Percentiles rank a stretch among this genome's conserved stretches.
These are phyloP conservation scores for Kodamaea fukazawae DNA, from an alignment of 805 yeast species.

Conservation along the genomic window DNA sequence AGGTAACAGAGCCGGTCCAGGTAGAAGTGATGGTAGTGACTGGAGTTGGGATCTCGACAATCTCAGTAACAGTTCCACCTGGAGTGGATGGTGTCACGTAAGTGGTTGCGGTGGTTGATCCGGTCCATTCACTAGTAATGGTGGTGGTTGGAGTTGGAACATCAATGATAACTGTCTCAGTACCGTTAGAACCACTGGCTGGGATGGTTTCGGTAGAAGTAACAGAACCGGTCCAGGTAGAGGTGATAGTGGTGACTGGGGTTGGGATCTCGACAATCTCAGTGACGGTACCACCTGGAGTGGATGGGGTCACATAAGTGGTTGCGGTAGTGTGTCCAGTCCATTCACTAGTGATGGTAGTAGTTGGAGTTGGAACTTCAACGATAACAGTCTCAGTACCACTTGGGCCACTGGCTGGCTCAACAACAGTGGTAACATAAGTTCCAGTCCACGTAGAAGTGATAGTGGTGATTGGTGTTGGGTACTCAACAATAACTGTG, in stretches of 20 bases:
- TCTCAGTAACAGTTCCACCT: conserved; percentile 21
- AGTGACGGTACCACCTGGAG: conserved; percentile 18
- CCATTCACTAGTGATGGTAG: conserved; percentile 11
- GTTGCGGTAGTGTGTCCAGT: conserved; percentile 7
- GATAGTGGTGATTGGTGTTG: conserved; percentile 10
- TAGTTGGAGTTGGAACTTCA: conserved; percentile 13
- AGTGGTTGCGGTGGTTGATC: conserved; percentile 5
- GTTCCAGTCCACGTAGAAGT: conserved; percentile 13
- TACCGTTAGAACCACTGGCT: conserved; percentile 9
- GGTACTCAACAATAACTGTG: conserved; percentile 15
- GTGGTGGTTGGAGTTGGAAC: conserved; percentile 13
- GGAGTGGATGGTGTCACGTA: conserved; percentile 6
- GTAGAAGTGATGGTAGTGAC: conserved; percentile 13
- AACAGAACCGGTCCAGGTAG: conserved; percentile 13
- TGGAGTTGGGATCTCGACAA: conserved; percentile 20
- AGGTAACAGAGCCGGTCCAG: conserved; percentile 12
- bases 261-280: conserved; percentile 23
- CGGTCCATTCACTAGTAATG: conserved; percentile 10
- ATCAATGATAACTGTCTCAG: conserved; percentile 14
- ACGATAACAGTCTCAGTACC: conserved; percentile 15
- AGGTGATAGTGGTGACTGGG: conserved; percentile 12
- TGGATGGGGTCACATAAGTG: conserved; percentile 5
- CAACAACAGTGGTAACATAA: no score
- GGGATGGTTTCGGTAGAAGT: conserved; percentile 12
- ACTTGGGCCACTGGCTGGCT: conserved; percentile 7